Conservation (phyloP, 225 moss, liverwort and hornwort species). For the Lunularia cruciata region DNA sequence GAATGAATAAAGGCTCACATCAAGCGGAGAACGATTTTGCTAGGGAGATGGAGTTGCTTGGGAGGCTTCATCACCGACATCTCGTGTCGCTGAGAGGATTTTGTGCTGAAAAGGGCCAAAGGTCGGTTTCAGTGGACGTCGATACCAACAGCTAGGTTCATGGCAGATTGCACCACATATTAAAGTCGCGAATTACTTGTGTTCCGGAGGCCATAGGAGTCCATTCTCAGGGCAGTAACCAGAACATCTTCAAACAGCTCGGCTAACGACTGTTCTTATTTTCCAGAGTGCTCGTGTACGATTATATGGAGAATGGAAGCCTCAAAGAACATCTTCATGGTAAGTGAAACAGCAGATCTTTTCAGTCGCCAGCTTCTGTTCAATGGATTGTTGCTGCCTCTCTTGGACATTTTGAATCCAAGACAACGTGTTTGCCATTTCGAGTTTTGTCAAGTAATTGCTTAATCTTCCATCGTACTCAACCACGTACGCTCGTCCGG, state of each 20-base stretch:
- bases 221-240: too few species aligned
- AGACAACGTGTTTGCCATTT: neutral
- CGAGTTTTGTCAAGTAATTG: too few species aligned
- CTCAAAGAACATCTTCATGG: constrained; percentile 71
- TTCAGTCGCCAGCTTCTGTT: neutral
- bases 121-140: constrained; percentile 41
- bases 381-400: neutral
- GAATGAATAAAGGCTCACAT: constrained; percentile 50
- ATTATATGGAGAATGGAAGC: constrained; percentile 70
- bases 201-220: too few species aligned
- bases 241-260: neutral
- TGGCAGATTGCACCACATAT: too few species aligned
- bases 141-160: too few species aligned
- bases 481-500: too few species aligned
- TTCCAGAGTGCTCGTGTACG: constrained; percentile 65
- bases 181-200: too few species aligned
- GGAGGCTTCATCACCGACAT: constrained; percentile 61
- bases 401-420: neutral
- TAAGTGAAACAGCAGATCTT: neutral
- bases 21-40: constrained; percentile 64
- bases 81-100: constrained; percentile 62
- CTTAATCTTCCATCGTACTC: too few species aligned
- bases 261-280: neutral
- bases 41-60: constrained; percentile 63
- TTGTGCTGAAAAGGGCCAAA: constrained; percentile 59